Base-by-base conservation (phyloP, 116 monocot genomes). In the Zostera marina region DNA sequence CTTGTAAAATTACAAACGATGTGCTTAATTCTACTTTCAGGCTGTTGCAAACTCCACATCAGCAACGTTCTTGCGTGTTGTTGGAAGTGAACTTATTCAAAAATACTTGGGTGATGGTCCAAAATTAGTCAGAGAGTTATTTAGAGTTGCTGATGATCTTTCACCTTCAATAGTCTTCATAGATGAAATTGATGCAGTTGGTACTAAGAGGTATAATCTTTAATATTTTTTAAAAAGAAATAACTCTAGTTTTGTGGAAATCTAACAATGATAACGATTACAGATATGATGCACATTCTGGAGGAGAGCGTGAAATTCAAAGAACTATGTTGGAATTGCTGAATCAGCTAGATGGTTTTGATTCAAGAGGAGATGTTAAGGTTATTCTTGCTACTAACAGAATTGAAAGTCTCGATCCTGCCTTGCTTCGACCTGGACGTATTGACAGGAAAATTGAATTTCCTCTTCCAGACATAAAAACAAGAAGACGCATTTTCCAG, bases 81-180 rank as follows among this genome's bases (percentile, higher is more conserved):
- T 84, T 61, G 83, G 83, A 64, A 84, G 83, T 68, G 83, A 84
- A 51, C 58, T 83, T 55, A 83, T 83, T 46, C 83, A 83, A 53
- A 83, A 83, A 48, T 83, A 82, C 59, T 44, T 82, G 48, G 82
- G 92, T 61, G 92, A 92, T 72, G 92, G 92, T 3, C 92, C 92
- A 64, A 92, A 92, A 73, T 69, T 92, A 49, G 92, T 92, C 6
- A 83, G 92, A 58, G 92, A 92, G 63, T 80, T 92, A 11, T 92
- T 92, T 53, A 86, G 92, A 52, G 92, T 92, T 2, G 92, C 92
- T 32, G 92, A 92, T 63, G 92, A 92, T 25, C 86, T 92, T 53
- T 92, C 92, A 59, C 92, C 92, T 44, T 92, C 92, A 32, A 92
- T 92, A 52, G 92, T 92, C 60, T 92, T 92, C 63, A 92, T 92